phyloP scores from a whole-genome alignment of 345 rosid genomes.

The Viola odorata region DNA sequence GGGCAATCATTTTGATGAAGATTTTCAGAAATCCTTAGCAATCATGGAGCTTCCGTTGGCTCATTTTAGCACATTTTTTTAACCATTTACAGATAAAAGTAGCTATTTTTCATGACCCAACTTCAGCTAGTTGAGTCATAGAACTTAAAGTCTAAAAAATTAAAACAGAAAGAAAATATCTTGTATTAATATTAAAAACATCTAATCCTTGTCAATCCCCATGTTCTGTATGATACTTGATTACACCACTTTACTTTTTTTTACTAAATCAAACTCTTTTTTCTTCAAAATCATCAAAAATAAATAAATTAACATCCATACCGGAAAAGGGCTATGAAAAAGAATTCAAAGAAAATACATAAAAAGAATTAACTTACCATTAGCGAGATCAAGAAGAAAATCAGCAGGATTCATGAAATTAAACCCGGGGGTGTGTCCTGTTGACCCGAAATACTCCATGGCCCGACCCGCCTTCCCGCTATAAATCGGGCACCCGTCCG shows the following conservation, averaged over 20 bases:
- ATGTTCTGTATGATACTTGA: constrained; percentile 13
- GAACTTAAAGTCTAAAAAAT: too few relatives aligned
- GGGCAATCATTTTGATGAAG: too few relatives aligned
- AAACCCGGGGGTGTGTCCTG: constrained; percentile 58
- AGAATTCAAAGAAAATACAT: not conserved
- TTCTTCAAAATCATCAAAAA: not conserved
- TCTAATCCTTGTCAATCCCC: constrained; percentile 20
- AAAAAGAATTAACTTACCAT: constrained; percentile 40
- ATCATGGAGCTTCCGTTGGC: too few relatives aligned
- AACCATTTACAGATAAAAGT: too few relatives aligned
- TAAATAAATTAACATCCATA: not conserved
- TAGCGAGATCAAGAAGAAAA: constrained; percentile 89
- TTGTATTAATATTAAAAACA: not conserved
- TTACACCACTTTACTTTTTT: not conserved
- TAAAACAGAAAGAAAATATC: constrained; percentile 3
- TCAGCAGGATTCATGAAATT: constrained; percentile 78
- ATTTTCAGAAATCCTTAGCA: too few relatives aligned
- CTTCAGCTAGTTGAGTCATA: too few relatives aligned
- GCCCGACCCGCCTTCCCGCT: constrained; percentile 53
- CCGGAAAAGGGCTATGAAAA: not conserved
- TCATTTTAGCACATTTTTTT: too few relatives aligned
- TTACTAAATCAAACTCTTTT: too few relatives aligned
- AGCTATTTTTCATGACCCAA: too few relatives aligned
- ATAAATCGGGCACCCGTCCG: constrained; percentile 73
- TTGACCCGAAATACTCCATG: constrained; percentile 66